Percentiles rank a stretch among this genome's conserved stretches.
phyloP scores from a whole-genome alignment of 2,329 filamentous ascomycete genomes.

The Herpotrichia juniperi region DNA sequence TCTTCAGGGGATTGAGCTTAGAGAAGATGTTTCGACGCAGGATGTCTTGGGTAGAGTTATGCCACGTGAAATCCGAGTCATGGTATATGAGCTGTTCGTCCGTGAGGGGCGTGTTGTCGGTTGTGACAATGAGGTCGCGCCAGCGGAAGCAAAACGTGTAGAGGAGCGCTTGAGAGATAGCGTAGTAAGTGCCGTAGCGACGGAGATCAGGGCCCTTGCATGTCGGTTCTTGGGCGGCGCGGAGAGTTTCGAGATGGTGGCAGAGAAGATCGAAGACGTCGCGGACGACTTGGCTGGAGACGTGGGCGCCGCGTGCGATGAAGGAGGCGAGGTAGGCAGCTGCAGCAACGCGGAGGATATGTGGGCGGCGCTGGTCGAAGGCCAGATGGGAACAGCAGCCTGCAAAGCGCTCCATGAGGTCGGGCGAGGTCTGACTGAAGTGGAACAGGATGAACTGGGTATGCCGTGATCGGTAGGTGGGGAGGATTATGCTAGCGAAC shows the following conservation, averaged over 20 bases:
- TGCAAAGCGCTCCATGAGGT: slow-evolving; percentile 81
- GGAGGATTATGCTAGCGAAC: slow-evolving; percentile 86
- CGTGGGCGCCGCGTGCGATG: slow-evolving; percentile 84
- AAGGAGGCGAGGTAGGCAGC: slow-evolving; percentile 94
- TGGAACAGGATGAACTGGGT: slow-evolving; percentile 97
- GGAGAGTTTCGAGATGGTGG: slow-evolving; percentile 76
- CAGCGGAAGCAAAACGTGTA: slow-evolving; percentile 99
- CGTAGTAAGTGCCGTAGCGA: slow-evolving; percentile 84
- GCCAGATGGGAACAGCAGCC: slow-evolving; percentile 76
- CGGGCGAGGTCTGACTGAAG: slow-evolving; percentile 82
- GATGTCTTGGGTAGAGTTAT: slow-evolving; percentile 73
- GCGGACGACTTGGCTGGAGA: slow-evolving; percentile 77
- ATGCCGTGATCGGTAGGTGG: slow-evolving; percentile 89
- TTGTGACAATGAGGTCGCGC: slow-evolving; percentile 78
- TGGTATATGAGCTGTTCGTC: slow-evolving; percentile 64
- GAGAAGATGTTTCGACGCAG: slow-evolving; percentile 82
- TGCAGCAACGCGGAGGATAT: slow-evolving; percentile 79
- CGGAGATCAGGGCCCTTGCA: slow-evolving; percentile 86
- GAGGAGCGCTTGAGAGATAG: slow-evolving; percentile 83
- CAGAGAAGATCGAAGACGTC: slow-evolving; percentile 82
- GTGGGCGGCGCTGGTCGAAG: slow-evolving; percentile 67
- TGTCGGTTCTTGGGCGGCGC: slow-evolving; percentile 71
- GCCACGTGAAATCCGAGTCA: slow-evolving; percentile 79
- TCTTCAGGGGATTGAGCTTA: slow-evolving; percentile 90
- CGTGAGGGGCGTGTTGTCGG: slow-evolving; percentile 49